Percentiles rank a stretch among this genome's conserved stretches.
These are phyloP conservation scores for Kappamyces sp. DNA, from an alignment of 192 early-diverging fungal species.

Conservation along the genomic window DNA sequence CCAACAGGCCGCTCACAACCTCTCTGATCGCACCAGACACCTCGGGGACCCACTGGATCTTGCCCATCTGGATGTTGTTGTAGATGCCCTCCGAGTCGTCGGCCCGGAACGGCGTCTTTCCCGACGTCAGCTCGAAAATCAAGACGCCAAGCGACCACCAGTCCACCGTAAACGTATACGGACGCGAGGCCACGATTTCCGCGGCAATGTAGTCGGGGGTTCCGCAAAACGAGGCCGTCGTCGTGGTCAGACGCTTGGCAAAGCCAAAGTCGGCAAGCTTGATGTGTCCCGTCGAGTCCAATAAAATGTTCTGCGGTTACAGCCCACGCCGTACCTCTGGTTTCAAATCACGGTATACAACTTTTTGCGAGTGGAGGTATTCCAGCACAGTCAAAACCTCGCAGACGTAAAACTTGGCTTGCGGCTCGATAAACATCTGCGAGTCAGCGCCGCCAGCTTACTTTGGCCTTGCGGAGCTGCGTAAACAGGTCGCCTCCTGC, in stretches of 20 bases:
- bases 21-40: constrained; percentile 34
- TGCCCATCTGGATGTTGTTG: constrained; percentile 41
- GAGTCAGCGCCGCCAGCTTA: constrained; percentile 9
- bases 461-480: constrained; percentile 37
- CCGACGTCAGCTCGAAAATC: constrained; percentile 71
- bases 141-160: constrained; percentile 99
- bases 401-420: constrained; percentile 68
- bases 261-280: constrained; percentile 95
- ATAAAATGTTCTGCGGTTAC: constrained; percentile 68
- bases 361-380: constrained; percentile 69
- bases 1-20: constrained; percentile 28
- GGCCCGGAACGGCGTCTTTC: constrained; percentile 76
- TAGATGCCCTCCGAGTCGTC: constrained; percentile 55
- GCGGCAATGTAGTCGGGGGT: constrained; percentile 98
- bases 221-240: constrained; percentile 93
- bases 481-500: constrained; percentile 54
- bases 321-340: constrained; percentile 43
- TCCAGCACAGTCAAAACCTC: constrained; percentile 72
- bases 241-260: constrained; percentile 85
- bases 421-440: constrained; percentile 64
- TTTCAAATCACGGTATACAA: constrained; percentile 78
- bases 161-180: constrained; percentile 92
- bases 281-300: constrained; percentile 94
- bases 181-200: constrained; percentile 78
- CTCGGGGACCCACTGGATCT: constrained; percentile 41